phyloP scores from a whole-genome alignment of 108 stramenopile species.

The Cylindrotheca closterium region DNA sequence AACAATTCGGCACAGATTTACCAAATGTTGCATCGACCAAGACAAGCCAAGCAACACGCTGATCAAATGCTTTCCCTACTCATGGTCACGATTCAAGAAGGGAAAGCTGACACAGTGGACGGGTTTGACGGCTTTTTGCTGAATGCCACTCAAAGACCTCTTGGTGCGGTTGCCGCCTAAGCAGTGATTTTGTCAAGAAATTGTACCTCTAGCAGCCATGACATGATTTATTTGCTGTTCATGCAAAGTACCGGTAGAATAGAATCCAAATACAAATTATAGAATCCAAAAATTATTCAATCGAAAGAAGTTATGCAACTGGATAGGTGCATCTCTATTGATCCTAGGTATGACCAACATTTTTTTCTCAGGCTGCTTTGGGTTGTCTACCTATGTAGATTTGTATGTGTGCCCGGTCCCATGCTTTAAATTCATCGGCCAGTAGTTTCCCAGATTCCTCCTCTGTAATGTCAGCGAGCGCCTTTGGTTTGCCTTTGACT shows the following conservation, averaged over 20 bases:
- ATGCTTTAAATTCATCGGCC: slow-evolving; percentile 49
- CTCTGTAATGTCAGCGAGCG: slow-evolving; percentile 55
- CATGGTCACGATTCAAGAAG: slow-evolving; percentile 2
- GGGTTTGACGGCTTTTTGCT: slow-evolving; percentile 8
- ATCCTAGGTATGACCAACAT: no score
- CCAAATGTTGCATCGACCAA: background rate
- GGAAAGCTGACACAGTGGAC: background rate
- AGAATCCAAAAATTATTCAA: background rate
- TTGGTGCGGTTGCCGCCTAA: no score
- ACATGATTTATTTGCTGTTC: background rate
- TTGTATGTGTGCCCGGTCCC: slow-evolving; percentile 68
- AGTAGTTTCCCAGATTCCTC: slow-evolving; percentile 41
- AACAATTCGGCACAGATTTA: slow-evolving; percentile 11
- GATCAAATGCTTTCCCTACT: slow-evolving; percentile 4
- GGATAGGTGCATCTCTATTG: no score
- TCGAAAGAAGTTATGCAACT: no score
- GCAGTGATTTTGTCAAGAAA: background rate
- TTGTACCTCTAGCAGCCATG: background rate
- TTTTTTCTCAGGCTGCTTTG: no score
- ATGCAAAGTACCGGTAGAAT: background rate
- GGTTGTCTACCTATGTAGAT: slow-evolving; percentile 42
- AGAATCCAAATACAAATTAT: background rate
- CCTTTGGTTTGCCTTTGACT: slow-evolving; percentile 25
- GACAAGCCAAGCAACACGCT: background rate
- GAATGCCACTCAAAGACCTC: no score